Evolutionary conservation across 306 rosid species (phyloP), one percentile per base, ranked within the genome.

Genomic region (Ochetophila trinervis): DNA sequence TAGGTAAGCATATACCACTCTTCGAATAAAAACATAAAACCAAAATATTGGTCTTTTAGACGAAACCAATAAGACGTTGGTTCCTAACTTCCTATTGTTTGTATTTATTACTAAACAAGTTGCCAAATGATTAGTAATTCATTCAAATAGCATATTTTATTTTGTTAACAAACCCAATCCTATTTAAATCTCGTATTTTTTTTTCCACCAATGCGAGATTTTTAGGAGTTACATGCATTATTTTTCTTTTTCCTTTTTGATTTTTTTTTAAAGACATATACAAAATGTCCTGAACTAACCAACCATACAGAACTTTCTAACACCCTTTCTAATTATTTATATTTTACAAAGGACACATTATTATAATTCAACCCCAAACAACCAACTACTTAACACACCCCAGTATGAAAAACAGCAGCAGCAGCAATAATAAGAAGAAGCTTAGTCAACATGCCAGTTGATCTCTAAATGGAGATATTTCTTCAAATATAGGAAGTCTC

Each of bases 401-500:
- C 3, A 45, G 44, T 0, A 9, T 24, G 34, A 15, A 22, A 22
- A 35, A 36, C 13, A 65, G 10, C 40, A 57, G n/a, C 35, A 2
- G 4, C 1, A 21, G 6, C 9, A 20, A n/a, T n/a, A n/a, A n/a
- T n/a, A n/a, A n/a, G n/a, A n/a, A n/a, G n/a, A n/a, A 37, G 71
- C 20, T 19, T 21, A 49, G 11, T 56, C 53, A 76, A 65, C 82
- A 81, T 1, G 79, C 85, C 69, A 69, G 19, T 58, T 81, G 80
- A 66, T 76, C 79, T 62, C 85, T 80, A 65, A 74, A 74, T 53
- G 75, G 62, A 35, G 82, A 66, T 49, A 77, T 81, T 69, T 81
- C 72, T 64, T 81, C 82, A 67, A 81, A 81, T 42, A 81, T 71
- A 9, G 85, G 85, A 30, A 81, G 85, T 67, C 85, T 81, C 72